phyloP scores from a whole-genome alignment of 805 yeast genomes.

The Hagleromyces aurorensis region DNA sequence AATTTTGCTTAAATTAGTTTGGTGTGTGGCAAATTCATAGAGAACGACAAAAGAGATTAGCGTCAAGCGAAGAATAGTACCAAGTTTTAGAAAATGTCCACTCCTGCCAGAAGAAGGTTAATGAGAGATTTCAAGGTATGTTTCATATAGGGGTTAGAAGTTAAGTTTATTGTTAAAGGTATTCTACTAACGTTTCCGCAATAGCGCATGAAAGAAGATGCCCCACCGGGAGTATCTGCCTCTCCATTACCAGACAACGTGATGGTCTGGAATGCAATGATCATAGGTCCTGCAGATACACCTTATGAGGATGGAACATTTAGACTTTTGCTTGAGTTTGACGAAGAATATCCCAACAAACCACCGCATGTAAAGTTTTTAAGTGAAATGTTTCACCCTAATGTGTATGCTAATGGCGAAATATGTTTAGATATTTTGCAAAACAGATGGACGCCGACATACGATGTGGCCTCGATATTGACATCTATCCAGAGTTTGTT shows the following conservation, averaged over 20 bases:
- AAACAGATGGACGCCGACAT: constrained; percentile 97
- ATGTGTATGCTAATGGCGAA: constrained; percentile 93
- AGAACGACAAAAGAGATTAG: too few species aligned
- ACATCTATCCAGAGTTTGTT: constrained; percentile 87
- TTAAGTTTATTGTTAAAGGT: not conserved
- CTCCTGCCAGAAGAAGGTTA: constrained; percentile 96
- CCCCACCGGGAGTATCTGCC: constrained; percentile 97
- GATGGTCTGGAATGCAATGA: constrained; percentile 96
- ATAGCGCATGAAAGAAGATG: constrained; percentile 92
- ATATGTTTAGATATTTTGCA: constrained; percentile 92
- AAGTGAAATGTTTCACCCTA: constrained; percentile 96
- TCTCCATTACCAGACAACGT: constrained; percentile 96
- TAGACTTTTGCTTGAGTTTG: constrained; percentile 76
- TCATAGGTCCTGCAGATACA: constrained; percentile 94
- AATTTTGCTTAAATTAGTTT: too few species aligned
- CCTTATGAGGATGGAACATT: constrained; percentile 98
- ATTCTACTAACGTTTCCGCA: constrained; percentile 12
- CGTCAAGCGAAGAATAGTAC: too few species aligned
- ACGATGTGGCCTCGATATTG: constrained; percentile 90
- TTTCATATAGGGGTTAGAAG: constrained; percentile 3
- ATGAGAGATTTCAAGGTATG: constrained; percentile 94
- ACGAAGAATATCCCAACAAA: constrained; percentile 95
- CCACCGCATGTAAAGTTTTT: constrained; percentile 91
- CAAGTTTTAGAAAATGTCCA: constrained; percentile 84
- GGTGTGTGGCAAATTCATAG: too few species aligned